A percentile compares a stretch with the other conserved stretches of the same genome.
These are phyloP conservation scores for Camelina hispida DNA, from an alignment of 345 rosid species.

Conservation along the genomic window DNA sequence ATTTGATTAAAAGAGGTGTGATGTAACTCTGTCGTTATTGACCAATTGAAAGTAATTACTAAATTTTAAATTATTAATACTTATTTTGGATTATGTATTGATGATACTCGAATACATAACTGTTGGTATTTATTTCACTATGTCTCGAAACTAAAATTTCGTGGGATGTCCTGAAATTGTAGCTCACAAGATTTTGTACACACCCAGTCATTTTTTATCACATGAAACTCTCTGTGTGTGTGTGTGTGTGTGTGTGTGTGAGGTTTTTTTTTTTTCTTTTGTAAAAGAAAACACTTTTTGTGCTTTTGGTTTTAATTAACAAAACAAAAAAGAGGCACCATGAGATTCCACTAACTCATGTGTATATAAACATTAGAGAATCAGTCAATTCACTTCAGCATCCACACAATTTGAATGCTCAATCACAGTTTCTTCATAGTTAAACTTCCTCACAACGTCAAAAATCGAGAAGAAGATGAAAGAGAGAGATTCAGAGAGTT, in stretches of 20 bases:
- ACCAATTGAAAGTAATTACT: no score
- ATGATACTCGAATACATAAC: neutral
- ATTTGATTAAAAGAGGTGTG: no score
- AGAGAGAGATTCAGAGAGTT: conserved; percentile 43
- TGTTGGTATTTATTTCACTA: neutral
- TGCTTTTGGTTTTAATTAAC: conserved; percentile 34
- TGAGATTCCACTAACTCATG: conserved; percentile 42
- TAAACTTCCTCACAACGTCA: conserved; percentile 10
- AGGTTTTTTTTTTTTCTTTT: neutral
- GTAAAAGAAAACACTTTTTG: conserved; percentile 5
- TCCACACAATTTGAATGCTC: conserved; percentile 47
- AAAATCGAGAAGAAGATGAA: conserved; percentile 31
- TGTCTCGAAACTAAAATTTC: conserved; percentile 1
- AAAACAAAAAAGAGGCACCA: conserved; percentile 41
- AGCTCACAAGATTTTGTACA: neutral
- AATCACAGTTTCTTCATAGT: conserved; percentile 29
- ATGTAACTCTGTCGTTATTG: no score
- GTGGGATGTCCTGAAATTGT: neutral
- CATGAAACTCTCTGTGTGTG: neutral
- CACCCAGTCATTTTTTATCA: neutral
- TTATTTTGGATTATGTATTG: neutral
- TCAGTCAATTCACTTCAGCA: conserved; percentile 44
- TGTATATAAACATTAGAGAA: conserved; percentile 39
- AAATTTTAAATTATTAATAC: neutral
- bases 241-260: neutral